These are phyloP conservation scores for Domatiomyces catenatus DNA, from an alignment of 2,329 filamentous ascomycete genomes.

Conservation along the genomic window DNA sequence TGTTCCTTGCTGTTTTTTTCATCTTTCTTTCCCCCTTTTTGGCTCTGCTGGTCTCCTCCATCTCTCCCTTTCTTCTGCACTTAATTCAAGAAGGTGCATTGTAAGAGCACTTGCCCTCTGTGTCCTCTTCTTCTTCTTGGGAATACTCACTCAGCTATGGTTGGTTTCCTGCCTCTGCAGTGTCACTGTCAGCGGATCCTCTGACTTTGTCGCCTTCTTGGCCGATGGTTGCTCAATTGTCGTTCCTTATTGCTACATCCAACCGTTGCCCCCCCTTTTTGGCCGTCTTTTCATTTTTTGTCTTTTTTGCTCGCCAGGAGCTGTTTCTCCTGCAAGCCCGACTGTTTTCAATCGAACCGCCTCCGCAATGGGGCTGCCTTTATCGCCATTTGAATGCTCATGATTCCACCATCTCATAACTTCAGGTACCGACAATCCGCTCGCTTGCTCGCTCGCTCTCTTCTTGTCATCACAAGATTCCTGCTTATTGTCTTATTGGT, in stretches of 20 bases:
- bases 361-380: neutral
- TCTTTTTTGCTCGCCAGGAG: neutral
- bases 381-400: neutral
- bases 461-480: neutral
- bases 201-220: neutral
- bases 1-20: too few species aligned
- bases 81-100: too few species aligned
- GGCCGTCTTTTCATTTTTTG: neutral
- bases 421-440: neutral
- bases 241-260: neutral
- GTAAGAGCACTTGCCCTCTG: too few species aligned
- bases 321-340: neutral
- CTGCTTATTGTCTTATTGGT: constrained; percentile 45
- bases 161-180: too few species aligned
- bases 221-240: neutral
- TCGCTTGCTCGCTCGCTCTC: too few species aligned
- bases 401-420: neutral
- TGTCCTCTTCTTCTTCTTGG: neutral
- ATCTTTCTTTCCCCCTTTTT: too few species aligned
- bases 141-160: too few species aligned
- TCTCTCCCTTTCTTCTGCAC: too few species aligned
- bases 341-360: neutral
- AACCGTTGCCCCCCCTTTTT: neutral
- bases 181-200: neutral
- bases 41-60: too few species aligned